Conservation (phyloP, 805 yeast genomes). For the Brettanomyces nanus region DNA sequence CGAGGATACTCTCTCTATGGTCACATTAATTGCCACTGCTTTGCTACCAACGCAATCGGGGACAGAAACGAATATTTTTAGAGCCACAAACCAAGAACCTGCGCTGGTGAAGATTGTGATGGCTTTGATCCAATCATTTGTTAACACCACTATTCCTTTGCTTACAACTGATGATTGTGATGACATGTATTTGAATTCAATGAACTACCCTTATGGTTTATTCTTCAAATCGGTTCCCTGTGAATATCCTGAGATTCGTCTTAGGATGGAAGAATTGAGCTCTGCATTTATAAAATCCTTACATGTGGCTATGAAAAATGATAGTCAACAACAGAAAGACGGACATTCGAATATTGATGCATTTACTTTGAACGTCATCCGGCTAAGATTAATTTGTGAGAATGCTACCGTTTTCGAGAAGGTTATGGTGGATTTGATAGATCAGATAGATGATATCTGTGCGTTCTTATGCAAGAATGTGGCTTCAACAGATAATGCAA, state of each 20-base stretch:
- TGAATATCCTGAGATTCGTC: conserved; percentile 10
- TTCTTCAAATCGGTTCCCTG: conserved; percentile 13
- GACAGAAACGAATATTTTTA: conserved; percentile 7
- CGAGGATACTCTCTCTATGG: conserved; percentile 6
- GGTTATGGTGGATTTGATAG: not conserved
- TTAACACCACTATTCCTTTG: not conserved
- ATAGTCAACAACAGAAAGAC: too few relatives aligned
- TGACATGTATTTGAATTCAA: conserved; percentile 14
- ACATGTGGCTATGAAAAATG: too few relatives aligned
- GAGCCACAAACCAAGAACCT: conserved; percentile 10
- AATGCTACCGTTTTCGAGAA: not conserved
- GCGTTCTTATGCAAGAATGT: not conserved
- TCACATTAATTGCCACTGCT: conserved; percentile 9
- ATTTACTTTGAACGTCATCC: not conserved
- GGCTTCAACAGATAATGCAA: not conserved
- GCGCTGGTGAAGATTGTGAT: not conserved
- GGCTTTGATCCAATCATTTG: not conserved
- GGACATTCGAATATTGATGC: too few relatives aligned
- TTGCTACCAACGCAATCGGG: conserved; percentile 8
- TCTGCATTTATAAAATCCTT: conserved; percentile 8
- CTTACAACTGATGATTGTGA: not conserved
- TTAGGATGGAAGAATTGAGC: conserved; percentile 14
- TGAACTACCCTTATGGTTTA: conserved; percentile 11
- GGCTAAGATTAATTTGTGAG: not conserved
- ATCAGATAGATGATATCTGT: not conserved